Evolutionary conservation across 148 eudicot species (phyloP).

Genomic region (Amaranthus cruentus): DNA sequence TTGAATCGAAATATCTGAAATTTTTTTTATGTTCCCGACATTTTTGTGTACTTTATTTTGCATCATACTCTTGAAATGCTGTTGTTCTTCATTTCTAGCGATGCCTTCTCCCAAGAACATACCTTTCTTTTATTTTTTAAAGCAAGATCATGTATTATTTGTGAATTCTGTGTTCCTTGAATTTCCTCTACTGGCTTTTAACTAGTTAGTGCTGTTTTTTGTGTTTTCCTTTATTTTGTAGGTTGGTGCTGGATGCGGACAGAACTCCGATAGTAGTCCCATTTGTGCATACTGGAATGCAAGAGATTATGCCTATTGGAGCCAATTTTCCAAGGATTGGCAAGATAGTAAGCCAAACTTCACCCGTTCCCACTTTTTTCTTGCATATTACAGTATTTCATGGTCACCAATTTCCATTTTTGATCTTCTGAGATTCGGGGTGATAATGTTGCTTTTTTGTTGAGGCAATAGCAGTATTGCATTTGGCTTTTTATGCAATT

Average conservation of each 20-base stretch:
- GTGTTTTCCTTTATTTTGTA: slow-evolving; percentile 26
- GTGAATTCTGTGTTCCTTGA: background rate
- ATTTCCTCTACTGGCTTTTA: background rate
- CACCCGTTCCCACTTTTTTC: background rate
- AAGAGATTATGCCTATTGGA: slow-evolving; percentile 92
- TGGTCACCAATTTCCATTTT: background rate
- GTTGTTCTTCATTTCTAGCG: too few relatives aligned
- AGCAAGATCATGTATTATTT: too few relatives aligned
- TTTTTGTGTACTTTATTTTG: too few relatives aligned
- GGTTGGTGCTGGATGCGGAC: slow-evolving; percentile 85
- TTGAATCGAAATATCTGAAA: too few relatives aligned
- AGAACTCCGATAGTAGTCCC: slow-evolving; percentile 78
- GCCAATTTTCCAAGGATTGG: slow-evolving; percentile 77
- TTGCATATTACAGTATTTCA: background rate
- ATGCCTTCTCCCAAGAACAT: too few relatives aligned
- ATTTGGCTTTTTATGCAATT: too few relatives aligned
- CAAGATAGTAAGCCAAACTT: slow-evolving; percentile 49
- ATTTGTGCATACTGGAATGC: slow-evolving; percentile 97
- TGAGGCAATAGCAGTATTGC: too few relatives aligned
- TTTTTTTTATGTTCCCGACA: too few relatives aligned
- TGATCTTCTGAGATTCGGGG: too few relatives aligned
- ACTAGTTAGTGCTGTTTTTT: background rate
- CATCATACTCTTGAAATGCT: too few relatives aligned
- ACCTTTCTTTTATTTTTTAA: too few relatives aligned
- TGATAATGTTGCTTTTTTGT: too few relatives aligned